Conservation (phyloP, 176 grass and related monocot genomes). For the Tillandsia fasciculata region DNA sequence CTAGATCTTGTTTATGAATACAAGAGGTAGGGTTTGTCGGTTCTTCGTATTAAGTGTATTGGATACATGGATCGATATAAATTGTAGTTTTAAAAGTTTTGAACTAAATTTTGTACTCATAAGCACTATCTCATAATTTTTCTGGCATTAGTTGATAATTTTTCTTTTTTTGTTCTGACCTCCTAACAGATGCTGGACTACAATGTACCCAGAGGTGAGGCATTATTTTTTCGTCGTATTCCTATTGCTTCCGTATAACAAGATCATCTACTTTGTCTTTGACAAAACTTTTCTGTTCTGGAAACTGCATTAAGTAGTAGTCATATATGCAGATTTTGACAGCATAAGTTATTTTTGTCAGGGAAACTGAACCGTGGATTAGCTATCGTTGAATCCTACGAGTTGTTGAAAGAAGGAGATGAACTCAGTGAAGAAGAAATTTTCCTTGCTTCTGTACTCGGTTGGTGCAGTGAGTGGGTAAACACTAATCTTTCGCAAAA, state of each 20-base stretch:
- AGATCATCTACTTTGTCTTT: too few species aligned
- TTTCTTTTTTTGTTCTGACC: too few species aligned
- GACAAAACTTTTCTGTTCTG: too few species aligned
- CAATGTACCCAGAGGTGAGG: constrained; percentile 86
- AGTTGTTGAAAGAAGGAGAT: constrained; percentile 53
- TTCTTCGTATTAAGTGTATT: too few species aligned
- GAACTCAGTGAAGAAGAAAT: constrained; percentile 54
- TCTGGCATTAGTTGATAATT: too few species aligned
- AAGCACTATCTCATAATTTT: too few species aligned
- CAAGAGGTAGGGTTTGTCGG: too few species aligned
- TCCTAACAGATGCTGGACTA: constrained; percentile 79
- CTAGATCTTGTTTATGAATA: too few species aligned
- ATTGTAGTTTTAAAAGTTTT: too few species aligned
- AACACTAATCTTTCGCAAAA: background rate
- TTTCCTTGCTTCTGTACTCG: constrained; percentile 79
- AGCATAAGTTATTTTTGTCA: constrained; percentile 2
- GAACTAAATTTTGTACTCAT: too few species aligned
- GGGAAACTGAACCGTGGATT: constrained; percentile 75
- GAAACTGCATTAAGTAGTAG: background rate
- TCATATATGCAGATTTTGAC: background rate
- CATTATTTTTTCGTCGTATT: background rate
- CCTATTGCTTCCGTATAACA: too few species aligned
- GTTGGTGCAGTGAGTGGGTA: constrained; percentile 99
- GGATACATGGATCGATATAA: too few species aligned
- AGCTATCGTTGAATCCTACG: constrained; percentile 87